Conservation (phyloP, 495 filamentous ascomycete genomes). For the Penicillium canescens region DNA sequence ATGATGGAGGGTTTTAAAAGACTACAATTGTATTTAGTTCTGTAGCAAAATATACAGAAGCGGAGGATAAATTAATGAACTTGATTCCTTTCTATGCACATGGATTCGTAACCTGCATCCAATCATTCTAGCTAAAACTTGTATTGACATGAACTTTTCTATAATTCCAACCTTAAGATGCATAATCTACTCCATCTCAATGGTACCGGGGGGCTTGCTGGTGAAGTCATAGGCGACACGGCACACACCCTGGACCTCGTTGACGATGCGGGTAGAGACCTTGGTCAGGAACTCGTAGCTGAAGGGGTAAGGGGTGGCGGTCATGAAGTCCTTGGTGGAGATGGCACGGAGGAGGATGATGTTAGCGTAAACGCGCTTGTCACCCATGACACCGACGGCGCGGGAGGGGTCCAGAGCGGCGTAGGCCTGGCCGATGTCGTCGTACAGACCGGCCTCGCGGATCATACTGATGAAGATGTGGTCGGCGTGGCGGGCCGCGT, state of each 20-base stretch:
- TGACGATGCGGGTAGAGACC: conserved; percentile 74
- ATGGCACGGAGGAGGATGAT: conserved; percentile 71
- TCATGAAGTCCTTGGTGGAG: conserved; percentile 81
- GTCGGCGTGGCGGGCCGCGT: conserved; percentile 82
- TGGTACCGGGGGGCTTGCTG: conserved; percentile 80
- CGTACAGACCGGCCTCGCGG: conserved; percentile 77
- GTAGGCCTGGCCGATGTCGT: conserved; percentile 75
- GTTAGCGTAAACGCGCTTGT: conserved; percentile 63
- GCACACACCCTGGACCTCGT: conserved; percentile 75
- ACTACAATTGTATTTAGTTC: too few species aligned
- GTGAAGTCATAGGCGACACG: conserved; percentile 68
- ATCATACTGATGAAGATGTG: conserved; percentile 85
- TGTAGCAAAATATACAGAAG: too few species aligned
- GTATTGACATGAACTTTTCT: conserved; percentile 5
- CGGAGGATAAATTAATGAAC: not conserved
- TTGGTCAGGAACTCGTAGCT: conserved; percentile 65
- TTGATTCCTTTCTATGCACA: conserved; percentile 6
- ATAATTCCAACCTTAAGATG: not conserved
- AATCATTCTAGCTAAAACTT: conserved; percentile 5
- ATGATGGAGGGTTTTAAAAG: too few species aligned
- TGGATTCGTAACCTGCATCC: conserved; percentile 3
- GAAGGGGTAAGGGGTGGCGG: conserved; percentile 69
- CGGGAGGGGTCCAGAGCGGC: conserved; percentile 62
- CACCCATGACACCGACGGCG: conserved; percentile 81
- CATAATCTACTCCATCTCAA: conserved; percentile 65